Evolutionary conservation across 202 grass and related monocot genomes (phyloP).

Genomic region (Zoysia matrella): DNA sequence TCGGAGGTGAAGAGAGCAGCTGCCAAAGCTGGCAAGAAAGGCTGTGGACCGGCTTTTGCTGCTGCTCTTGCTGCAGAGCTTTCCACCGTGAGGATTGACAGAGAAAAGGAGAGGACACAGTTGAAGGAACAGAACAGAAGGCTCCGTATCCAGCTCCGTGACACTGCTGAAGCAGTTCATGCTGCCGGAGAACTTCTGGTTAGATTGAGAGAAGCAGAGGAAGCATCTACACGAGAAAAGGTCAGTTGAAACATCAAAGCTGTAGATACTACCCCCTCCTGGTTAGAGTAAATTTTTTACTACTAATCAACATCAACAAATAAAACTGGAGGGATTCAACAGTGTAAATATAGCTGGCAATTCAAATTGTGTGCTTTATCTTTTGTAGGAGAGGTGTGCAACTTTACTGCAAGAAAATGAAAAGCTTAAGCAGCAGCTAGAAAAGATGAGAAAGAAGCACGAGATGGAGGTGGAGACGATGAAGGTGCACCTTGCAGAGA

Average conservation of each 20-base stretch:
- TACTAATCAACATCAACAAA: background rate
- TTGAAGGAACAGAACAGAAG: conserved; percentile 97
- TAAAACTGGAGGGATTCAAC: background rate
- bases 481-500: conserved; percentile 93
- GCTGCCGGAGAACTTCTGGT: conserved; percentile 94
- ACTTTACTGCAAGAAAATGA: conserved; percentile 74
- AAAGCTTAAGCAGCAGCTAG: conserved; percentile 81
- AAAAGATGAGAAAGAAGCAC: conserved; percentile 90
- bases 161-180: conserved; percentile 96
- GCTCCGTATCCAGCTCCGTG: conserved; percentile 87
- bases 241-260: conserved; percentile 24
- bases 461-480: conserved; percentile 86
- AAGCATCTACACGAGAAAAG: conserved; percentile 67
- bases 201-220: conserved; percentile 86
- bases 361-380: background rate
- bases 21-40: conserved; percentile 80
- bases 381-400: conserved; percentile 60
- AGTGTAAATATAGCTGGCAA: background rate
- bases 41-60: conserved; percentile 82
- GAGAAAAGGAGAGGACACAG: conserved; percentile 81
- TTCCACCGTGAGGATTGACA: conserved; percentile 85
- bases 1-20: conserved; percentile 87
- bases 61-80: conserved; percentile 91
- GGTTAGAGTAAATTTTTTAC: background rate
- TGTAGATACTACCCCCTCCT: background rate